Evolutionary conservation across 805 yeast genomes (phyloP).

Genomic region (Sungouiozyma ichnusensis): DNA sequence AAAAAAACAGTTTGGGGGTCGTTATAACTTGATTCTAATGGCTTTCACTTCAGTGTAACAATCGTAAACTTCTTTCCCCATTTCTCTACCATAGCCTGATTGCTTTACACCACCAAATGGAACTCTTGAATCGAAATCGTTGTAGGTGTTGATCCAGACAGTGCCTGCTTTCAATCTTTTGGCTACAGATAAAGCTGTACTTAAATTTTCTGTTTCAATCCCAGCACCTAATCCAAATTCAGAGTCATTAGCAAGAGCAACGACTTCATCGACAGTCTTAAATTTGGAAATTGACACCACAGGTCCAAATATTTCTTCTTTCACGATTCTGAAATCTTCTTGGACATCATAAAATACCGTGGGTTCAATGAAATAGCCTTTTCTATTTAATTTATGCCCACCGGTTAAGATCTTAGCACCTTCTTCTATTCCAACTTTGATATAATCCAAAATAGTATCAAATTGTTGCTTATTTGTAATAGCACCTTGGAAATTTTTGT

Average conservation of each 20-base stretch:
- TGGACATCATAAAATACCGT: conserved; percentile 62
- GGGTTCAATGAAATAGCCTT: conserved; percentile 67
- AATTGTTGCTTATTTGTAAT: conserved; percentile 63
- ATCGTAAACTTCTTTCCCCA: conserved; percentile 71
- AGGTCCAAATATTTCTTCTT: conserved; percentile 75
- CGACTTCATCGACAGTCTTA: conserved; percentile 55
- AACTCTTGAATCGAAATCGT: conserved; percentile 62
- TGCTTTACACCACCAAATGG: conserved; percentile 79
- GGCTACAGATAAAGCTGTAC: conserved; percentile 53
- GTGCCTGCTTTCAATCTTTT: conserved; percentile 64
- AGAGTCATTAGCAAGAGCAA: conserved; percentile 56
- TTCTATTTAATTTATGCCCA: conserved; percentile 53
- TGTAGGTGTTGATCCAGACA: conserved; percentile 72
- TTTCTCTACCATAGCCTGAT: conserved; percentile 79
- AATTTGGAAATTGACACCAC: conserved; percentile 64
- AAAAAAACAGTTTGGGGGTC: too few relatives aligned
- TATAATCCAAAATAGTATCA: conserved; percentile 56
- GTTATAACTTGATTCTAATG: conserved; percentile 44
- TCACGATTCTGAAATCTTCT: conserved; percentile 51
- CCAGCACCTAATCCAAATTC: conserved; percentile 78
- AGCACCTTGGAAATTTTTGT: conserved; percentile 62
- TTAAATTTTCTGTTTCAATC: conserved; percentile 54
- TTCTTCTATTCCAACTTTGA: conserved; percentile 55
- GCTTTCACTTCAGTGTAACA: conserved; percentile 69
- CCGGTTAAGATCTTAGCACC: conserved; percentile 62